A percentile compares a stretch with the other conserved stretches of the same genome.
Conservation (phyloP, 2,329 filamentous ascomycete genomes). For the Colletotrichum karsti region DNA sequence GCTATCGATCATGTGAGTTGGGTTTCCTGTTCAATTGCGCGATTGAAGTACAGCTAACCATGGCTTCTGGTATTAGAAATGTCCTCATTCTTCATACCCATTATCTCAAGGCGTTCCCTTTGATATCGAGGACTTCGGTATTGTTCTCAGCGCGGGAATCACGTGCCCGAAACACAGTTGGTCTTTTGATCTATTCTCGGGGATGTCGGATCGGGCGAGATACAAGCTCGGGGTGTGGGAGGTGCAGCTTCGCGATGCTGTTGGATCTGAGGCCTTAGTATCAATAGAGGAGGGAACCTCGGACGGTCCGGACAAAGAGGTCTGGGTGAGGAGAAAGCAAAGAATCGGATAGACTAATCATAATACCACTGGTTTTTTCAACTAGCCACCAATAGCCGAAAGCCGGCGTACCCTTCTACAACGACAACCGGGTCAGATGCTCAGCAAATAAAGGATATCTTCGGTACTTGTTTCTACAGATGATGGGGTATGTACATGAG, state of each 20-base stretch:
- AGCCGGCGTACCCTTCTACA: not conserved
- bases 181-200: slow-evolving; percentile 75
- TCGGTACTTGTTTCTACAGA: not conserved
- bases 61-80: slow-evolving; percentile 57
- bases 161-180: slow-evolving; percentile 75
- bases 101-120: slow-evolving; percentile 70
- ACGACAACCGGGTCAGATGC: rapidly evolving
- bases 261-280: not conserved
- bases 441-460: not conserved
- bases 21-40: not conserved
- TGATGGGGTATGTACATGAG: not conserved
- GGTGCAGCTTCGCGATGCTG: slow-evolving; percentile 56
- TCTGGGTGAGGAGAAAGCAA: slow-evolving; percentile 54
- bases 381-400: too few relatives aligned
- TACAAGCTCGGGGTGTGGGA: slow-evolving; percentile 73
- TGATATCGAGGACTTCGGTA: slow-evolving; percentile 78
- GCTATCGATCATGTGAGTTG: slow-evolving; percentile 72
- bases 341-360: slow-evolving; percentile 38
- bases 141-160: slow-evolving; percentile 68
- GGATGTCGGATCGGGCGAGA: slow-evolving; percentile 66
- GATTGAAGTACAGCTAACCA: not conserved
- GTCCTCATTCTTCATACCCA: slow-evolving; percentile 73
- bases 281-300: not conserved
- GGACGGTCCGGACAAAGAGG: slow-evolving; percentile 38
- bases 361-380: not conserved